Evolutionary conservation across 192 early-diverging fungal genomes (phyloP).

Genomic region (Spinellus fusiger): DNA sequence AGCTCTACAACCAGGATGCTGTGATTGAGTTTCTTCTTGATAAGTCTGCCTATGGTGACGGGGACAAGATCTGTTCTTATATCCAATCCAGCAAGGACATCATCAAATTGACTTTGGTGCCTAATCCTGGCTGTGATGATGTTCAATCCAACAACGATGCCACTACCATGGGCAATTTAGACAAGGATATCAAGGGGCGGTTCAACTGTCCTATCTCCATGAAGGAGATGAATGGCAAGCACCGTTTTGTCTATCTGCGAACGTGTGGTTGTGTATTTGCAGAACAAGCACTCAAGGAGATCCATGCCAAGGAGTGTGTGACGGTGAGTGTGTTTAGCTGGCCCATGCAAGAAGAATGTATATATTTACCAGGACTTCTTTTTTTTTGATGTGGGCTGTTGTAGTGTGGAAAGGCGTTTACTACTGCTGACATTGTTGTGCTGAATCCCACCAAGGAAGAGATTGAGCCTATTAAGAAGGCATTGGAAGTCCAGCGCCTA

Average conservation of each 20-base stretch:
- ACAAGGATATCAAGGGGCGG: constrained; percentile 43
- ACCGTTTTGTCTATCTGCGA: constrained; percentile 54
- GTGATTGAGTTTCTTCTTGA: constrained; percentile 73
- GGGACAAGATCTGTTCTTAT: constrained; percentile 67
- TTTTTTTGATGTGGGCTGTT: neutral
- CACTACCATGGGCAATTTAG: constrained; percentile 44
- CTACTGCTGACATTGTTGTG: constrained; percentile 50
- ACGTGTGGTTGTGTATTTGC: constrained; percentile 79
- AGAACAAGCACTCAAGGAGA: constrained; percentile 67
- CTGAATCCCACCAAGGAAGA: constrained; percentile 68
- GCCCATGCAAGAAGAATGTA: neutral
- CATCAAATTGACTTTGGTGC: constrained; percentile 56
- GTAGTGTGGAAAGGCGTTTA: constrained; percentile 60
- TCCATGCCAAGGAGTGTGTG: constrained; percentile 58
- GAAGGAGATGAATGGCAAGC: constrained; percentile 84
- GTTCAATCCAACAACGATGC: constrained; percentile 21
- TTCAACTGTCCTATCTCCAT: constrained; percentile 78
- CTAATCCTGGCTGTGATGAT: constrained; percentile 57
- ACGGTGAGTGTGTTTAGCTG: constrained; percentile 29
- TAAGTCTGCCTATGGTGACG: constrained; percentile 68
- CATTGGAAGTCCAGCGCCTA: constrained; percentile 49
- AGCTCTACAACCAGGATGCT: constrained; percentile 80
- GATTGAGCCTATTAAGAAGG: constrained; percentile 46
- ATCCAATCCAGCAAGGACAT: constrained; percentile 71
- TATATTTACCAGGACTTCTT: neutral